Conservation (phyloP, 768 basidiomycete species). For the Macrolepiota fuliginosa region DNA sequence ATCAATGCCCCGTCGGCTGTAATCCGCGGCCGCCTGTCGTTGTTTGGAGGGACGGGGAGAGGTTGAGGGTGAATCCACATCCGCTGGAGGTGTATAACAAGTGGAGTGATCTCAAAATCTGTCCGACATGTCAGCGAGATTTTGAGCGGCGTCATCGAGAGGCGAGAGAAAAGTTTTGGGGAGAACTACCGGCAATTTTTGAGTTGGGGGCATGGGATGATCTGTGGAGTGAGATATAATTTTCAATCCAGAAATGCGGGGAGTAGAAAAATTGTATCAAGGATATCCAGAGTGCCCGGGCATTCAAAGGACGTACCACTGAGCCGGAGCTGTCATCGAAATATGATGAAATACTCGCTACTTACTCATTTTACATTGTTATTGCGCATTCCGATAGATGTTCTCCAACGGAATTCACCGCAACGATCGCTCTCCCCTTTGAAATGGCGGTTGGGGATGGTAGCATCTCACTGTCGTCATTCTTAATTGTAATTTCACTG, state of each 20-base stretch:
- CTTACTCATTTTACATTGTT: no score
- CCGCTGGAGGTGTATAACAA: constrained; percentile 35
- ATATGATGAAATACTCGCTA: no score
- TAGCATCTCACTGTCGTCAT: no score
- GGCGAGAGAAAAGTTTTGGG: constrained; percentile 37
- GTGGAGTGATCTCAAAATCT: constrained; percentile 31
- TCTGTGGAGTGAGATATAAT: constrained; percentile 24
- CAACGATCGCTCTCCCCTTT: no score
- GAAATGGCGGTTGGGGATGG: no score
- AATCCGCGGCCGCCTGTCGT: constrained; percentile 21
- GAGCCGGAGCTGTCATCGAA: no score
- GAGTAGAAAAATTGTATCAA: no score
- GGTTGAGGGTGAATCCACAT: constrained; percentile 32
- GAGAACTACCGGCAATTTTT: constrained; percentile 32
- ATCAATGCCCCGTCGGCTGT: constrained; percentile 27
- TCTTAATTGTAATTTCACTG: no score
- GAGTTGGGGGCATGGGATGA: constrained; percentile 37
- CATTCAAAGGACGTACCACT: no score
- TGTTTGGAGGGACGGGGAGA: constrained; percentile 25
- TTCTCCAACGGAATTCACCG: no score
- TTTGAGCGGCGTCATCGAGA: constrained; percentile 28
- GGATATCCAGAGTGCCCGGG: no score
- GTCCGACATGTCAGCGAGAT: constrained; percentile 27
- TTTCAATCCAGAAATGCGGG: background rate
- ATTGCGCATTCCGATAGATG: no score